Base-by-base conservation (phyloP, 306 rosid genomes). In the Pterocarpus macrocarpus region DNA sequence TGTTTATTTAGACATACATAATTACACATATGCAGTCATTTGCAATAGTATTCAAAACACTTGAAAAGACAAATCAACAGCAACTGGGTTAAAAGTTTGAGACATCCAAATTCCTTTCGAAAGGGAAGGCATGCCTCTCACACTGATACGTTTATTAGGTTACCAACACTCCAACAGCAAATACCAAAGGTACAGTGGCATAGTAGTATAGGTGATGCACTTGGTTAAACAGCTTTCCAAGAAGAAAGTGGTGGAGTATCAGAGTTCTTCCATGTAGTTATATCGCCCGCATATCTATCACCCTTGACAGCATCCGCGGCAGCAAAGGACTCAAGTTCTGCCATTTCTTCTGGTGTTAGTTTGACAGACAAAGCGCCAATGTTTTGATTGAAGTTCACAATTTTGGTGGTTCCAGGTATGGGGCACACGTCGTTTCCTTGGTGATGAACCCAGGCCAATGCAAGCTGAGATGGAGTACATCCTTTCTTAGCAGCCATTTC, bases 391-490 rank as follows among this genome's bases (percentile, higher is more conserved):
- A 94, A 67, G 84, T 91, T 90, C 78, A 77, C 85, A 15, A 86
- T 76, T 81, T 92, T 90, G 4, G 98, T 94, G 47, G 98, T 94
- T 87, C 98, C 97, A 0, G 98, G 98, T 22, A 90, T 91, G 1
- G 94, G 92, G 39, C 89, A 85, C 64, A 89, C 92, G 3, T 89
- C 94, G 1, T 82, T 87, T 30, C 97, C 94, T 59, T 91, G 91
- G 71, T 92, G 92, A 45, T 87, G 94, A 82, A 90, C 81, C 94
- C 91, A 92, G 2, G 94, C 91, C 68, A 90, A 39, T 30, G 91
- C 92, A 45, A 88, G 89, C 64, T 90, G 94, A 17, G 97, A 39
- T 3, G 92, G 78, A 33, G 92, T 88, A 79, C 94, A 91, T 5
- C 88, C 91, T 38, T 90, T 92, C 78, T 77, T 86, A 52, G 85